Conservation (phyloP, 2,329 filamentous ascomycete species). For the Juglanconis sp. region DNA sequence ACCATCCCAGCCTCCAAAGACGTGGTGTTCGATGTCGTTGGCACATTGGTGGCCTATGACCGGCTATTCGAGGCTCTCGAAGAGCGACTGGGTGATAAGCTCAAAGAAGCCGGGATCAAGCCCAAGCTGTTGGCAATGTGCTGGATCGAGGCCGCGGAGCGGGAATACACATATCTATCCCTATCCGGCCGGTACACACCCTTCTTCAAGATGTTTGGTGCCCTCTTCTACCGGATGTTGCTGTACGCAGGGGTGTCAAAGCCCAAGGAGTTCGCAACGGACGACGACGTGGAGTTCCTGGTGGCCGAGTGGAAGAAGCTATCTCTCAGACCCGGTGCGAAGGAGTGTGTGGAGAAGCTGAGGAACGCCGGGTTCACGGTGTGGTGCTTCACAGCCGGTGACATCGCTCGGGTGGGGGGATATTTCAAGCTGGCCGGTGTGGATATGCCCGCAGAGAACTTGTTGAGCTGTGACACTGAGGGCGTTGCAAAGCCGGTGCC, state of each 20-base stretch:
- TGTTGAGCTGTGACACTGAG: constrained; percentile 44
- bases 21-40: constrained; percentile 46
- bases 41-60: constrained; percentile 41
- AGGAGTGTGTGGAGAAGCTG: constrained; percentile 37
- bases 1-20: constrained; percentile 29
- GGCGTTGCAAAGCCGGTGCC: constrained; percentile 47
- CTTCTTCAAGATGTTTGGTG: constrained; percentile 36
- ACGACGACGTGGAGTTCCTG: constrained; percentile 36
- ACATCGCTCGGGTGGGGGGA: constrained; percentile 42
- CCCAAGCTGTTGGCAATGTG: constrained; percentile 38
- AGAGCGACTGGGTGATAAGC: constrained; percentile 34
- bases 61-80: constrained; percentile 37
- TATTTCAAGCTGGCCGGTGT: constrained; percentile 46
- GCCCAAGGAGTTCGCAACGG: constrained; percentile 35
- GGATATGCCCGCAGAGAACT: constrained; percentile 44
- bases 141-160: constrained; percentile 43
- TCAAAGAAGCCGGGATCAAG: constrained; percentile 33
- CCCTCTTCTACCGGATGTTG: constrained; percentile 43
- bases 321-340: constrained; percentile 32
- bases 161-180: constrained; percentile 44
- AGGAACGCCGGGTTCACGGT: constrained; percentile 44
- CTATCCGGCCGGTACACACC: constrained; percentile 37
- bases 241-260: constrained; percentile 36
- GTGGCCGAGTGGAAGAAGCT: constrained; percentile 33
- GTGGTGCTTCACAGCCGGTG: constrained; percentile 50